Evolutionary conservation across 2,329 filamentous ascomycete genomes (phyloP).

Genomic region (Aspergillus latus): DNA sequence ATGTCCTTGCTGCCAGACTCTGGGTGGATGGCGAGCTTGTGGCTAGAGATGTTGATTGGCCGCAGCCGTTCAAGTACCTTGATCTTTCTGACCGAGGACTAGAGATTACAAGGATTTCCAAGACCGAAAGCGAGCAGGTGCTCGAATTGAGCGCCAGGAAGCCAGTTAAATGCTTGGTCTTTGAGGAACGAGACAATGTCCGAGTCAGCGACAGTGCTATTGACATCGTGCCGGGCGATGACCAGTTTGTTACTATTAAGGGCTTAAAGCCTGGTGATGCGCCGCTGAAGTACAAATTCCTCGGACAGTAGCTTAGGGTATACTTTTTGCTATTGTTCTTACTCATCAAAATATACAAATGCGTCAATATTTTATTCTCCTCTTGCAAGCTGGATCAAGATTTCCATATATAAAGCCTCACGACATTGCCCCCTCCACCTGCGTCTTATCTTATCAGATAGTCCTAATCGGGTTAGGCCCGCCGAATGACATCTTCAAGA

Average conservation of each 20-base stretch:
- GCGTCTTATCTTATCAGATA: conserved; percentile 18
- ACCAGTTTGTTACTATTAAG: conserved; percentile 43
- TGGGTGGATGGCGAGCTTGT: conserved; percentile 54
- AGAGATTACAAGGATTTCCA: conserved; percentile 43
- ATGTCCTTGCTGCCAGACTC: conserved; percentile 54
- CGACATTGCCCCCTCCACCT: no score
- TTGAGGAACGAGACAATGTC: conserved; percentile 58
- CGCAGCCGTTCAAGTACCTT: conserved; percentile 61
- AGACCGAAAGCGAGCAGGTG: conserved; percentile 21
- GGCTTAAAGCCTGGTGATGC: conserved; percentile 22
- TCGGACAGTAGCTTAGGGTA: conserved; percentile 24
- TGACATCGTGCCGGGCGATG: conserved; percentile 60
- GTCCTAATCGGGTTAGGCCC: conserved; percentile 13
- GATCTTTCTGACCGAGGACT: conserved; percentile 54
- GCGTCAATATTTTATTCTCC: no score
- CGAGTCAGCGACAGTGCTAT: conserved; percentile 57
- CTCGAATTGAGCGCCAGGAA: conserved; percentile 50
- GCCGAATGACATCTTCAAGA: conserved; percentile 18
- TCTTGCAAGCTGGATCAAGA: no score
- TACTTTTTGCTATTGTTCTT: background rate
- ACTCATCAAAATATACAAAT: background rate
- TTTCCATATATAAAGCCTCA: no score
- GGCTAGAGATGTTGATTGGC: conserved; percentile 60
- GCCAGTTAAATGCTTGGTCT: conserved; percentile 61
- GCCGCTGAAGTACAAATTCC: conserved; percentile 28